phyloP scores from a whole-genome alignment of 371 early-diverging fungal species.

The Dinochytrium kinnereticum region DNA sequence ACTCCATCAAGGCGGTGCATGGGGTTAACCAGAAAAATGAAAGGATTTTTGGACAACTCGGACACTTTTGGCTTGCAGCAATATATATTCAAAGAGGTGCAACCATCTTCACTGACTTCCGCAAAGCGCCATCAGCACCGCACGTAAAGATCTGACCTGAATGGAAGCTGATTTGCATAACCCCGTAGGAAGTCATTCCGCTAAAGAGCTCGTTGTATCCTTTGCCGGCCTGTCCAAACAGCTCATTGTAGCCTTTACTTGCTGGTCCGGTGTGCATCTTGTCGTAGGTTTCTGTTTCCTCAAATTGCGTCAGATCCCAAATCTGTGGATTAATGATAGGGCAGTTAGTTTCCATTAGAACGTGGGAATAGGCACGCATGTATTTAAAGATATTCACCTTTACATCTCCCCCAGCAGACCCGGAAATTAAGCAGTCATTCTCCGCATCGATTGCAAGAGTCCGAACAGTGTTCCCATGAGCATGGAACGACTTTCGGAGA shows the following conservation, averaged over 20 bases:
- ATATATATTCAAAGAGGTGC: neutral
- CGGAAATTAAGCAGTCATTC: slow-evolving; percentile 65
- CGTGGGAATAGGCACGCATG: neutral
- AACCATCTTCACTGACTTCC: slow-evolving; percentile 15
- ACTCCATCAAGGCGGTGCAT: slow-evolving; percentile 30
- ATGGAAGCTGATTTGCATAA: slow-evolving; percentile 53
- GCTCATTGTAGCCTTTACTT: slow-evolving; percentile 39
- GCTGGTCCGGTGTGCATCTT: slow-evolving; percentile 7
- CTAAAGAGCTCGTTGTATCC: slow-evolving; percentile 45
- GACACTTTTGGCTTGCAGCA: neutral
- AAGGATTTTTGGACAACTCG: no score
- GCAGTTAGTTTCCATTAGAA: neutral
- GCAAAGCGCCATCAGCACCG: slow-evolving; percentile 59
- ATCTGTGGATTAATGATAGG: slow-evolving; percentile 46
- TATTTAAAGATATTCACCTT: slow-evolving; percentile 42
- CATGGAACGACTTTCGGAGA: slow-evolving; percentile 70
- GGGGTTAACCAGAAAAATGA: no score
- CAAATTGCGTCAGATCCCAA: slow-evolving; percentile 71
- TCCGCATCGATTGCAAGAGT: slow-evolving; percentile 68
- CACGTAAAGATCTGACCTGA: slow-evolving; percentile 52
- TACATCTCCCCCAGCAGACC: slow-evolving; percentile 54
- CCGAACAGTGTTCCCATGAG: slow-evolving; percentile 68
- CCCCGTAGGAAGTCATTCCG: slow-evolving; percentile 54
- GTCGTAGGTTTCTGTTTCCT: slow-evolving; percentile 50
- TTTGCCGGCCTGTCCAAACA: slow-evolving; percentile 28